Evolutionary conservation across 106 monocot genomes (phyloP).

Genomic region (Allium fistulosum): DNA sequence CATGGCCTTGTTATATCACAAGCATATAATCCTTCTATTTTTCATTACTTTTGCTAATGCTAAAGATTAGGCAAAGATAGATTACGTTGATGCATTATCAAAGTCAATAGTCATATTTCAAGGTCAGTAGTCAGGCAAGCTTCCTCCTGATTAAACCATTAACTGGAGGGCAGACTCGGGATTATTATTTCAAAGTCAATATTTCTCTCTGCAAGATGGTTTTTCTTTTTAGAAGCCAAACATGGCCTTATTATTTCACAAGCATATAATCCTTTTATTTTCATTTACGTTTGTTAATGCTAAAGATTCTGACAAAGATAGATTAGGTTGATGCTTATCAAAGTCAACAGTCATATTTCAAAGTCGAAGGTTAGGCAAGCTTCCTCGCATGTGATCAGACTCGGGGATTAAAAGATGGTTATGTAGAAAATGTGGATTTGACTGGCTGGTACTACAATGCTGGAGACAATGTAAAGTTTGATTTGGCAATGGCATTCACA

Average conservation of each 20-base stretch:
- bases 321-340: constrained; percentile 38
- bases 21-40: too few relatives aligned
- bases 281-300: too few relatives aligned
- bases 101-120: constrained; percentile 52
- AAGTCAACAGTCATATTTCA: constrained; percentile 50
- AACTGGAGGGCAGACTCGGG: constrained; percentile 37
- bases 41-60: too few relatives aligned
- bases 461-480: constrained; percentile 1
- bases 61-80: neutral
- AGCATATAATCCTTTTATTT: too few relatives aligned
- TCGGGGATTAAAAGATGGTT: constrained; percentile 54
- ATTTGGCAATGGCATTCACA: constrained; percentile 61
- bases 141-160: constrained; percentile 27
- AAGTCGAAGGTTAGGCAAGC: constrained; percentile 44
- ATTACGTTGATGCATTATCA: constrained; percentile 37
- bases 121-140: constrained; percentile 45
- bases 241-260: too few relatives aligned
- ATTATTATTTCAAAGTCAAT: neutral
- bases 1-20: too few relatives aligned
- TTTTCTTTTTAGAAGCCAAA: too few relatives aligned
- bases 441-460: constrained; percentile 58
- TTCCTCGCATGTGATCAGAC: constrained; percentile 18
- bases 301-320: too few relatives aligned
- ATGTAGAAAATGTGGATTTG: constrained; percentile 39
- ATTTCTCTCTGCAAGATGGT: too few relatives aligned